Base-by-base conservation (phyloP, 1,139 yeast species). In the Casaregolazyma lundiana region DNA sequence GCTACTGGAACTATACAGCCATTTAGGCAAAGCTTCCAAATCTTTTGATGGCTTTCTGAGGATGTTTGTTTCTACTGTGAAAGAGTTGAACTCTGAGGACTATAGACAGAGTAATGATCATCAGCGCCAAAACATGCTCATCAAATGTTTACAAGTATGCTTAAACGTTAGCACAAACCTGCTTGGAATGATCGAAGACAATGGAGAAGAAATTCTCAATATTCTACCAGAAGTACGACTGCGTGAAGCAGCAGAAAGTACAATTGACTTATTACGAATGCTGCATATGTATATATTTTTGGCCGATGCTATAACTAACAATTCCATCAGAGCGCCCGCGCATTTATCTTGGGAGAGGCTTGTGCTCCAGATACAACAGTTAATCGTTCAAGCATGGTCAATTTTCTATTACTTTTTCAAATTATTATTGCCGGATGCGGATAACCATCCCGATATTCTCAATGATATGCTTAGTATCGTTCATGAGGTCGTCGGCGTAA, bases 401-500 rank as follows among this genome's bases (percentile, higher is more conserved):
- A 45, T 69, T 17, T 57, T 66, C 32, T 69, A 67, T 46, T 48
- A 51, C 22, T 51, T 63, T 20, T 65, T 52, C 47, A 53, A 61
- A 6, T 37, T 49, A 0, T 38, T 51, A 15, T 35, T 60, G 7
- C 57, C 62, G 1, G 55, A 46, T 11, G 57, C 51, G 4, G 48
- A 49, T 24, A 48, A 56, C 5, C 46, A 51, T 34, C 55, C 58
- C 0, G 58, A 58, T 30, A 41, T 57, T 16, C 55, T 73, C 38
- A 64, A 73, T 46, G 77, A 78, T 37, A 63, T 83, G 21, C 62
- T 84, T 19, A 72, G 79, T 40, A 63, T 75, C 8, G 63, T 88
- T 2, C 99, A 92, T 61, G 80, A 78, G 9, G 84, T 87, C 43
- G 64, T 89, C 6, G 97, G 97, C 0, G 61, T 68, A 1, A 68